Base-by-base conservation (phyloP, 805 yeast species). In the Candida multigemmis region DNA sequence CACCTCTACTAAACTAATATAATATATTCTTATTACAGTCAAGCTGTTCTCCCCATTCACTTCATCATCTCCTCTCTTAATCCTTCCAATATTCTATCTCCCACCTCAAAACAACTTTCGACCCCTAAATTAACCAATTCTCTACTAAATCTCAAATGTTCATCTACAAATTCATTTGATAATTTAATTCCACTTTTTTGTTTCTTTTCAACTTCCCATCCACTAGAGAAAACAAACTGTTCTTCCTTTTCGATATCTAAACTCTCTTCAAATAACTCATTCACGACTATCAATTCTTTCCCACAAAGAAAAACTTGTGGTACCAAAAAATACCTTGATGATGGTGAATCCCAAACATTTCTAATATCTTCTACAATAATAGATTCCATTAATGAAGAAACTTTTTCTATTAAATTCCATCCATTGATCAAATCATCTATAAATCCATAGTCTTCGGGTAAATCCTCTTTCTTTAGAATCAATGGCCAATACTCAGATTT, bases 91-190 rank as follows among this genome's bases (percentile, higher is more conserved):
- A n/a, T n/a, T n/a, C n/a, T n/a, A n/a, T n/a, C n/a, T n/a, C n/a
- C n/a, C n/a, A n/a, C n/a, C n/a, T n/a, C n/a, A n/a, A n/a, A n/a
- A n/a, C n/a, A n/a, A n/a, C n/a, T n/a, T n/a, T 12, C 21, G 12
- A 21, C 13, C 55, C 56, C 50, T 7, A 48, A 22, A n/a, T 23
- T 25, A 8, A 50, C 39, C 13, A 50, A 25, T n/a, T 27, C 39
- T 22, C 28, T 25, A 21, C 57, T 48, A 17, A 30, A 31, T 1
- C 30, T 35, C 7, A 42, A 33, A 16, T 35, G 34, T 11, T 31
- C 30, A 4, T 26, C 19, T 5, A 40, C 25, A 9, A 32, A 27
- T 12, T 31, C 30, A 7, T 31, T 33, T 10, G 26, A 35, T 3
- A 33, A 24, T 14, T 35, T 35, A 18, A 32, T 40, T 24, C 26